Evolutionary conservation across 495 filamentous ascomycete species (phyloP).

Genomic region (Lineolata rhizophorae): DNA sequence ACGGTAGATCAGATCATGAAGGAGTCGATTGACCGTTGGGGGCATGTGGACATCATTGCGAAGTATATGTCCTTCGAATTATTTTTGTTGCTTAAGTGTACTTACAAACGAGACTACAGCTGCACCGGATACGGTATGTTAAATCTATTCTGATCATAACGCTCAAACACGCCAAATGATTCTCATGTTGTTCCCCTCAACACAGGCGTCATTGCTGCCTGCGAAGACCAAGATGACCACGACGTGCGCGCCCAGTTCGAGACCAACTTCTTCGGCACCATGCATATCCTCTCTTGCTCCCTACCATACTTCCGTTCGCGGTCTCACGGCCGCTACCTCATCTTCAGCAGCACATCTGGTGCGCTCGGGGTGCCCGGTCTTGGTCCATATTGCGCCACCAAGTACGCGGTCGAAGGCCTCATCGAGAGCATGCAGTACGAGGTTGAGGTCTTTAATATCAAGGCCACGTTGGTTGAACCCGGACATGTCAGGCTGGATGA

Average conservation of each 20-base stretch:
- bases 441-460: conserved; percentile 74
- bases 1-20: conserved; percentile 56
- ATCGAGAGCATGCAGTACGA: conserved; percentile 94
- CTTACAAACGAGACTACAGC: conserved; percentile 8
- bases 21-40: conserved; percentile 46
- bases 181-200: too few relatives aligned
- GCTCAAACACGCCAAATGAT: too few relatives aligned
- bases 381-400: conserved; percentile 87
- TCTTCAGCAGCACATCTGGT: conserved; percentile 80
- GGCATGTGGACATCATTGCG: conserved; percentile 66
- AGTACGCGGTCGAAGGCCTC: conserved; percentile 86
- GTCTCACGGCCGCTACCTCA: conserved; percentile 58
- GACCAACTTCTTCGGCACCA: conserved; percentile 85
- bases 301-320: conserved; percentile 70
- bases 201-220: conserved; percentile 71
- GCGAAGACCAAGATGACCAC: conserved; percentile 89
- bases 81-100: neutral
- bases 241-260: conserved; percentile 92
- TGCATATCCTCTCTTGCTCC: conserved; percentile 82
- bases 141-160: conserved; percentile 1
- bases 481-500: conserved; percentile 70
- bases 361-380: conserved; percentile 78
- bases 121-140: conserved; percentile 46
- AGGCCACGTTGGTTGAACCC: conserved; percentile 79
- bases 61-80: conserved; percentile 27